Evolutionary conservation across 805 yeast genomes (phyloP).

Genomic region (Monosporozyma yasuniensis): DNA sequence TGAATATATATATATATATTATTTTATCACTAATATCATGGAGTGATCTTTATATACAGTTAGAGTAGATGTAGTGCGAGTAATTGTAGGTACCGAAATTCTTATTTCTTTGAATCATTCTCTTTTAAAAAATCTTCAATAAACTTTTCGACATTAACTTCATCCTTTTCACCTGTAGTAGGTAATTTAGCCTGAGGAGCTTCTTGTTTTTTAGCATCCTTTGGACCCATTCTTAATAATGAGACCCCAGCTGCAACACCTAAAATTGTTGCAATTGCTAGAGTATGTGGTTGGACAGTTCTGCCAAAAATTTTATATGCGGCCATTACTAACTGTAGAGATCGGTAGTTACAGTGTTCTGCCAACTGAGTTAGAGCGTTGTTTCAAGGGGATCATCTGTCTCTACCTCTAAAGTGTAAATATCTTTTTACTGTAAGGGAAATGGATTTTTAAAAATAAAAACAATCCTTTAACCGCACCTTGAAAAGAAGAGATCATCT

Average conservation of each 20-base stretch:
- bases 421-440: no score
- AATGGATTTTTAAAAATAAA: no score
- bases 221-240: not conserved
- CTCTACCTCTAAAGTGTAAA: no score
- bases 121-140: constrained; percentile 20
- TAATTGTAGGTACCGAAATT: no score
- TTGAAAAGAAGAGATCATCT: no score
- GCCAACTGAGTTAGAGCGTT: no score
- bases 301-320: constrained; percentile 72
- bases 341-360: no score
- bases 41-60: not conserved
- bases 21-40: not conserved
- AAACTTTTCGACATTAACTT: constrained; percentile 22
- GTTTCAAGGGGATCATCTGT: no score
- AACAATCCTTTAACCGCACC: no score
- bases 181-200: not conserved
- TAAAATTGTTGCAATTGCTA: constrained; percentile 62
- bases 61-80: no score
- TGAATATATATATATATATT: not conserved
- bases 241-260: constrained; percentile 8
- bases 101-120: constrained; percentile 3
- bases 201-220: constrained; percentile 1
- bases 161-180: constrained; percentile 6
- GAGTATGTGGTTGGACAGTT: constrained; percentile 73
- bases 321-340: constrained; percentile 8